Percentiles rank a stretch among this genome's conserved stretches.
Evolutionary conservation across 495 filamentous ascomycete species (phyloP).

Genomic region (Annulohypoxylon stygium): DNA sequence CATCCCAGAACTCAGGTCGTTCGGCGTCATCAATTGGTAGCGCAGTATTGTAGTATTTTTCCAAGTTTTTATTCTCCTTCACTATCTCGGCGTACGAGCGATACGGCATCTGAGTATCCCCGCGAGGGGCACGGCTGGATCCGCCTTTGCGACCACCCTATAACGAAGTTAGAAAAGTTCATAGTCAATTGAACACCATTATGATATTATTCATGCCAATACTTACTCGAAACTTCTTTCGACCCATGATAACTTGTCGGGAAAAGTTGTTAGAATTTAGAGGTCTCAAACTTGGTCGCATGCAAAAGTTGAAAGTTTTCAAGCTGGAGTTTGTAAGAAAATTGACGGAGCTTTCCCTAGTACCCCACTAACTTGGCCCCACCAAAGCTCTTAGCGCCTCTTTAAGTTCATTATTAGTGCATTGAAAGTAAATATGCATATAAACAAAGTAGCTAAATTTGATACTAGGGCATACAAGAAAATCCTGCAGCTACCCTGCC

Average conservation of each 20-base stretch:
- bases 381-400: conserved; percentile 26
- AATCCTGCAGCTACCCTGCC: background rate
- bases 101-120: conserved; percentile 49
- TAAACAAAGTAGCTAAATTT: background rate
- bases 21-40: conserved; percentile 80
- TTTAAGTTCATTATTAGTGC: conserved; percentile 8
- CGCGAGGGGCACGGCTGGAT: conserved; percentile 42
- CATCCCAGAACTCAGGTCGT: conserved; percentile 81
- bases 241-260: conserved; percentile 47
- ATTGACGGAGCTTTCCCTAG: conserved; percentile 14
- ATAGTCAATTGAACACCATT: background rate
- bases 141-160: conserved; percentile 51
- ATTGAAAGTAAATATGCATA: background rate
- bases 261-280: conserved; percentile 11
- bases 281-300: conserved; percentile 11
- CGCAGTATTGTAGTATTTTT: conserved; percentile 85
- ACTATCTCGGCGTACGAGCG: conserved; percentile 68
- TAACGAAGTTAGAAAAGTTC: conserved; percentile 28
- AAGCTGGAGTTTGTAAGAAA: conserved; percentile 20
- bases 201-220: background rate
- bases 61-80: conserved; percentile 80
- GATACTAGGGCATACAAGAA: background rate
- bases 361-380: conserved; percentile 34
- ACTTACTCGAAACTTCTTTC: conserved; percentile 49
- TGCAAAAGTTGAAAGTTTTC: conserved; percentile 30